Evolutionary conservation across 768 basidiomycete genomes (phyloP).

Genomic region (Russula griseocarnosa): DNA sequence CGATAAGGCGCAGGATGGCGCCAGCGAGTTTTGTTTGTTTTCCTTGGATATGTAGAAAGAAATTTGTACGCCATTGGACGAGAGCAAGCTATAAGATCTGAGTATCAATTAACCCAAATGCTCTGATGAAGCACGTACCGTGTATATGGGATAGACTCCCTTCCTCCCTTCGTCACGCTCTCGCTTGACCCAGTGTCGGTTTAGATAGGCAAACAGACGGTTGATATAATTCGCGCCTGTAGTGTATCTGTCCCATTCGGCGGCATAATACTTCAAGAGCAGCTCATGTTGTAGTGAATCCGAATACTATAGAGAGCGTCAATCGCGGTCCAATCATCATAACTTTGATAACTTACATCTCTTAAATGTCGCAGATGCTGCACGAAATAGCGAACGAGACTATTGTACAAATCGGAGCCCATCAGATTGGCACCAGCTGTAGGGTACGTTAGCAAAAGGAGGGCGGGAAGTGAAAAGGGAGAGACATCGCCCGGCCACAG

Average conservation of each 20-base stretch:
- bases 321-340: conserved; percentile 22
- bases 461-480: background rate
- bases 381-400: conserved; percentile 87
- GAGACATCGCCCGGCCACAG: conserved; percentile 51
- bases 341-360: conserved; percentile 48
- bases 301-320: conserved; percentile 51
- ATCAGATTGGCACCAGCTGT: conserved; percentile 89
- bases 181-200: conserved; percentile 98
- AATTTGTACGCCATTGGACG: conserved; percentile 91
- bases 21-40: conserved; percentile 78
- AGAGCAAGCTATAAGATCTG: conserved; percentile 65
- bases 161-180: conserved; percentile 97
- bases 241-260: conserved; percentile 95
- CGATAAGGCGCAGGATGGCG: conserved; percentile 85
- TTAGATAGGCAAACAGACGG: conserved; percentile 94
- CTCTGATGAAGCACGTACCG: conserved; percentile 50
- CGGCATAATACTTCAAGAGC: conserved; percentile 84
- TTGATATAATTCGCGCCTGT: conserved; percentile 97
- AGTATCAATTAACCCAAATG: conserved; percentile 2
- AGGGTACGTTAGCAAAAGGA: conserved; percentile 4
- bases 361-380: conserved; percentile 66
- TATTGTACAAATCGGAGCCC: conserved; percentile 96
- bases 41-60: conserved; percentile 84
- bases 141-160: conserved; percentile 93
- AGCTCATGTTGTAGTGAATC: conserved; percentile 82